Evolutionary conservation across 352 stramenopile genomes (phyloP), one percentile per base, ranked within the genome.

Genomic region (Phytophthora syringae): DNA sequence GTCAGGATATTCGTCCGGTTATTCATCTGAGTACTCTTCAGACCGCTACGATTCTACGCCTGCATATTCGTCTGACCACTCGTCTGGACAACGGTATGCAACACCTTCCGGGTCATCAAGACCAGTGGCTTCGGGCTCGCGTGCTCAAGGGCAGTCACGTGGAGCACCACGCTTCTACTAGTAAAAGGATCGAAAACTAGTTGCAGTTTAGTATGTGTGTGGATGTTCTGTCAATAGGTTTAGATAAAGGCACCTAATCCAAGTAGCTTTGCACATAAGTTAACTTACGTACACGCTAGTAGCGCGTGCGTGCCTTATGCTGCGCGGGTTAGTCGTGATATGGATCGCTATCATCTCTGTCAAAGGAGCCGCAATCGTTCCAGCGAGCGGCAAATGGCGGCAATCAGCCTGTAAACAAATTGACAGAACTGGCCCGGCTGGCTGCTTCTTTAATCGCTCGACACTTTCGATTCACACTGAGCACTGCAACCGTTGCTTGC

Each of bases 21-120:
- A 56, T n/a, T 67, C 67, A 25, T 69, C 58, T 9, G 15, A 13
- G 36, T 66, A 52, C 40, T 59, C 43, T 24, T 48, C n/a, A n/a
- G n/a, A 70, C 18, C 60, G 42, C 30, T 64, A 62, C 36, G 32
- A 20, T 15, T 43, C 55, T 22, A 71, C 66, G 6, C 67, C 54
- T 44, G 37, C 40, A 21, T 65, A 61, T 15, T 54, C 43, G 20
- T 66, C 54, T 11, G 42, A 43, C 21, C 24, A 64, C 20, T 67
- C 64, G 10, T 63, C 50, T 18, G 37, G 44, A 9, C 54, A 70
- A 11, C 43, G 39, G 24, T 59, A 60, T 25, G 60, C 54, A n/a
- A 70, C 61, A 52, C 56, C 66, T 10, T 50, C 37, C 9, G 53
- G 49, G n/a, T 70, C 58, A 22, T 74, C 64, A 20, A 58, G 51